Evolutionary conservation across 2,329 filamentous ascomycete genomes (phyloP).

Genomic region (Fusarium irregulare): DNA sequence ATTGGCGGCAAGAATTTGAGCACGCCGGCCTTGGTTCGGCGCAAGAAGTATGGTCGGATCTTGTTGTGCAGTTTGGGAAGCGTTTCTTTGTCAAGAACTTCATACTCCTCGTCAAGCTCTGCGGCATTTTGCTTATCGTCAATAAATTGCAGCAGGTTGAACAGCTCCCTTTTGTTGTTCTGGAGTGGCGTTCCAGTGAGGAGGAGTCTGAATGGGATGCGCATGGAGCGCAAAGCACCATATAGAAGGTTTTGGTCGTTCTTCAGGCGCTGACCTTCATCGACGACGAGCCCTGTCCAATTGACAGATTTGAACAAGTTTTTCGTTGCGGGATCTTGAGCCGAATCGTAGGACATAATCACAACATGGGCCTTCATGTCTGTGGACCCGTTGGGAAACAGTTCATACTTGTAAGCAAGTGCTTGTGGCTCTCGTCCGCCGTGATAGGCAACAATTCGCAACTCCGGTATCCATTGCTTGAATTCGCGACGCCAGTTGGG

Average conservation of each 20-base stretch:
- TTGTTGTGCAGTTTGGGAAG: conserved; percentile 82
- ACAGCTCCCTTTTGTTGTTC: conserved; percentile 94
- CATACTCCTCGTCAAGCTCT: conserved; percentile 78
- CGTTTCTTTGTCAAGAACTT: conserved; percentile 84
- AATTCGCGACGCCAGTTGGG: conserved; percentile 98
- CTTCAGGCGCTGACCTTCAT: conserved; percentile 95
- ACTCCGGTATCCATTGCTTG: conserved; percentile 87
- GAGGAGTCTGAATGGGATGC: conserved; percentile 84
- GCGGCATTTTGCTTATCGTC: conserved; percentile 78
- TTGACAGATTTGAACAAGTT: conserved; percentile 75
- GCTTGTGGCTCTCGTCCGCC: conserved; percentile 80
- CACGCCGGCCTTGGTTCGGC: conserved; percentile 89
- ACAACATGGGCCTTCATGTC: conserved; percentile 90
- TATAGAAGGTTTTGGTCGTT: conserved; percentile 91
- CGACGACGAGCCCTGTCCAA: conserved; percentile 91
- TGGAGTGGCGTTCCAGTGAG: conserved; percentile 93
- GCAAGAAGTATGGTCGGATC: conserved; percentile 77
- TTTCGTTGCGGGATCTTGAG: conserved; percentile 76
- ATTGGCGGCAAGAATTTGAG: conserved; percentile 92
- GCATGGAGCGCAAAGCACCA: conserved; percentile 75
- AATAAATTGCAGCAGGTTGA: conserved; percentile 96
- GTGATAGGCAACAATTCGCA: conserved; percentile 93
- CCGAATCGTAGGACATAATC: conserved; percentile 93
- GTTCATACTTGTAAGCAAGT: conserved; percentile 83
- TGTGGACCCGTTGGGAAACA: conserved; percentile 75